Evolutionary conservation across 1,139 yeast genomes (phyloP), one percentile per base, ranked within the genome.

Genomic region (Pichia inconspicua): DNA sequence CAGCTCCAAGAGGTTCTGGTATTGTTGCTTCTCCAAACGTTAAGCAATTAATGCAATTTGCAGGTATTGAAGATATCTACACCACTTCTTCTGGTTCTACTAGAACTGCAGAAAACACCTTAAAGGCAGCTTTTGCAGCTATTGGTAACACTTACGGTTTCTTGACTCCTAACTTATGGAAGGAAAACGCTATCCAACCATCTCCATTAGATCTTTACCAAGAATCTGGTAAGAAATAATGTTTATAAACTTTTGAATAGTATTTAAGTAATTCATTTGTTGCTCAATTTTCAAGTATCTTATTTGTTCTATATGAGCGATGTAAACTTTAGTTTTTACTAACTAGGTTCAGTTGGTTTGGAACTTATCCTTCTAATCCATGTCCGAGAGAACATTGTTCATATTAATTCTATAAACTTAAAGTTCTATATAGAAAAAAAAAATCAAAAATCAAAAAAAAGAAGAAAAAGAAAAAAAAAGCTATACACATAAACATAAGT

Each of bases 1-100:
- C 99, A 75, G 99, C 99, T 65, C 98, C 99, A 83, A 94, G 99
- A 84, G 99, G 99, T 90, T 89, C 96, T 74, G 97, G 97, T 84
- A 88, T 92, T 71, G 97, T 92, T 66, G 99, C 99, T 71, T 94
- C 98, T 65, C 98, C 98, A 74, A 96, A 96, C 65, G 97, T 92
- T 74, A 92, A 89, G 86, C 89, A 89, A 80, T 83, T 92, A 77
- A 79, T 94, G 80, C 96, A 90, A 80, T 86, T 92, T 73, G 98
- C 97, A 70, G 99, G 99, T 87, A 86, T 92, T 74, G 95, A 90
- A 78, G 99, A 92, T 78, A 96, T 94, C 67, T 92, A 90, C 88
- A 94, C 98, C 66, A 82, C 95, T 66, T 90, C 98, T 67, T 81
- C 94, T 63, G 99, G 99, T 78, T 87, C 96, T 68, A 94, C 99